Base-by-base conservation (phyloP, 1,284 basidiomycete species). In the Puccinia horiana region DNA sequence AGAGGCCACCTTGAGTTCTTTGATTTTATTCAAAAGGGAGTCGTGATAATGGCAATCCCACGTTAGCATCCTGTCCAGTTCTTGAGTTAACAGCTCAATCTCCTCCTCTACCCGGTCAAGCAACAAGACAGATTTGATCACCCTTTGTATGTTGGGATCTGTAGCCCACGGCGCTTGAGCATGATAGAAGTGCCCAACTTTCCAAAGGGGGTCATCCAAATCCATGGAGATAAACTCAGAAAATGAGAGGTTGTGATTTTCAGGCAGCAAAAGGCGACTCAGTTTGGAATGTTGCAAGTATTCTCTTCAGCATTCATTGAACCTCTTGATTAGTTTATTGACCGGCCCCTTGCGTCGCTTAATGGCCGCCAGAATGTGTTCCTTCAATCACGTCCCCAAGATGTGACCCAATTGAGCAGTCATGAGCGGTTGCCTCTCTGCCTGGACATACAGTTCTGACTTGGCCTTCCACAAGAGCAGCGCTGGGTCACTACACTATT, bases 391-490 rank as follows among this genome's bases (percentile, higher is more conserved):
- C 20, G 40, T 70, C 1, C 70, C 70, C 35, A 5, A 0, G 0
- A 20, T 37, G 44, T 29, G 35, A 29, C 47, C 47, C 1, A n/a
- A 4, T 5, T 73, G 16, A 3, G 35, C 20, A 0, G 0, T 52
- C 14, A 6, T 16, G 6, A 73, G 18, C 5, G 70, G 70, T 9
- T 54, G 44, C 18, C 47, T 35, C 26, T 73, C 47, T 11, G 26
- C 70, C 32, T 35, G 49, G 0, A 47, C 8, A 23, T 16, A 73
- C 1, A 73, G 20, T 3, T 52, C 29, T 1, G 70, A 29, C 8
- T 73, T 73, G 2, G 49, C 29, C 8, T 73, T 52, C 70, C 70
- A 73, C 8, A 73, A 29, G n/a, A n/a, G n/a, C n/a, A n/a, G n/a
- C n/a, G n/a, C n/a, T n/a, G n/a, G n/a, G n/a, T n/a, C n/a, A n/a